Conservation (phyloP, 257 asterid genomes). For the Nicotiana attenuata region DNA sequence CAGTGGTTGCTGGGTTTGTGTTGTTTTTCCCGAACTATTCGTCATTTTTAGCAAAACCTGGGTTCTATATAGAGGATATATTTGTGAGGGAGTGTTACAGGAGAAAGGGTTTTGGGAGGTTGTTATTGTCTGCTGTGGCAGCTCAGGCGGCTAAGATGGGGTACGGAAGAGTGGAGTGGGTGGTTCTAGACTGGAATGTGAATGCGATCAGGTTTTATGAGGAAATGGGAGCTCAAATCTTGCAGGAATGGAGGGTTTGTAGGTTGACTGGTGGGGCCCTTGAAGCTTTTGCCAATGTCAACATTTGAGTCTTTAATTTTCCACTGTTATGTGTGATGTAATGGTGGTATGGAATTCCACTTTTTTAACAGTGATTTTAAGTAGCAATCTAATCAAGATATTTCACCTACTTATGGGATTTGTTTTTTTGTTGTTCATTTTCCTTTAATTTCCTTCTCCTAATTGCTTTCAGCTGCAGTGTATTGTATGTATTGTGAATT, state of each 20-base stretch:
- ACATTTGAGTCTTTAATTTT: neutral
- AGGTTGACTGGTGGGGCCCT: slow-evolving; percentile 73
- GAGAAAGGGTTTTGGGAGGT: slow-evolving; percentile 73
- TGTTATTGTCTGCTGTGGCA: slow-evolving; percentile 70
- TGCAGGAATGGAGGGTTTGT: slow-evolving; percentile 82
- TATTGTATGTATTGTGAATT: too few species aligned
- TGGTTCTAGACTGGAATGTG: slow-evolving; percentile 77
- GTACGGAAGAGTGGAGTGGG: slow-evolving; percentile 90
- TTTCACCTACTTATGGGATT: too few species aligned
- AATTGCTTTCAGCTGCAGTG: too few species aligned
- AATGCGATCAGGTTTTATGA: slow-evolving; percentile 69
- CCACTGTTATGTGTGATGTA: neutral
- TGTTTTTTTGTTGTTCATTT: too few species aligned
- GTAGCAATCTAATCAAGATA: too few species aligned
- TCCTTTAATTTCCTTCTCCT: too few species aligned
- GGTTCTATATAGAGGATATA: slow-evolving; percentile 74
- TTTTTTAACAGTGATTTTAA: too few species aligned
- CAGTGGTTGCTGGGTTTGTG: slow-evolving; percentile 53
- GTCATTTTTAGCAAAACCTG: slow-evolving; percentile 72
- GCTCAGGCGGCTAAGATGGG: slow-evolving; percentile 89
- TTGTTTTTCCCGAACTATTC: slow-evolving; percentile 86
- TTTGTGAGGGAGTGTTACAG: slow-evolving; percentile 81
- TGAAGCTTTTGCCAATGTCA: slow-evolving; percentile 40
- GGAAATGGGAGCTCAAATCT: slow-evolving; percentile 73
- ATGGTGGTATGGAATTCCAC: neutral